A percentile compares a stretch with the other conserved stretches of the same genome.
These are phyloP conservation scores for Corylus americana DNA, from an alignment of 306 rosid genomes.

Conservation along the genomic window DNA sequence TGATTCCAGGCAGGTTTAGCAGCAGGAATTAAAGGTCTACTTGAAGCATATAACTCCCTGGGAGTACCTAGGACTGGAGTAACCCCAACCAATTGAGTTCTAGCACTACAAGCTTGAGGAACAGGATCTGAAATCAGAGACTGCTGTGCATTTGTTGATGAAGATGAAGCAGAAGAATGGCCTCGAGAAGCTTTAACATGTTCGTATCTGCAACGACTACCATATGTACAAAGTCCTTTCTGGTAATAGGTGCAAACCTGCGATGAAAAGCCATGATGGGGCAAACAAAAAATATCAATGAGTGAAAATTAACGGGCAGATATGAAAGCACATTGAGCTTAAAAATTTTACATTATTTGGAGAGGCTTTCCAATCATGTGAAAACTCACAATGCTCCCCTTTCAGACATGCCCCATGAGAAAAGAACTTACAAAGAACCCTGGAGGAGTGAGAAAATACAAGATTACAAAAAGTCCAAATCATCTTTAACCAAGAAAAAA, in stretches of 20 bases:
- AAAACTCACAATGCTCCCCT: conserved; percentile 96
- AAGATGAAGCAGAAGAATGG: conserved; percentile 57
- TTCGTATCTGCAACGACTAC: conserved; percentile 96
- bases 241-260: conserved; percentile 93
- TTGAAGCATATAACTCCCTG: conserved; percentile 48
- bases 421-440: conserved; percentile 95
- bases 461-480: conserved; percentile 12
- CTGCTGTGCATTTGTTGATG: conserved; percentile 45
- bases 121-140: conserved; percentile 43
- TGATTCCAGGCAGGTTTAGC: conserved; percentile 53
- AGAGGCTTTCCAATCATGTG: conserved; percentile 92
- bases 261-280: conserved; percentile 22
- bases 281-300: conserved; percentile 3
- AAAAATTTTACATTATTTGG: conserved; percentile 68
- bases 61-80: conserved; percentile 29
- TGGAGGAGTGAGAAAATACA: conserved; percentile 34
- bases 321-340: conserved; percentile 21
- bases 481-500: conserved; percentile 12
- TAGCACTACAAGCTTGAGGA: conserved; percentile 30
- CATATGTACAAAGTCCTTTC: conserved; percentile 87
- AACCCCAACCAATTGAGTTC: conserved; percentile 40
- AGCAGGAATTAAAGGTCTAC: conserved; percentile 45
- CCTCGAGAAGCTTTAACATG: conserved; percentile 71
- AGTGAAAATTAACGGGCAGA: conserved; percentile 5
- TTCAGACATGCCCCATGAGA: conserved; percentile 95